Evolutionary conservation across 1,284 basidiomycete genomes (phyloP).

Genomic region (Fomes fomentarius): DNA sequence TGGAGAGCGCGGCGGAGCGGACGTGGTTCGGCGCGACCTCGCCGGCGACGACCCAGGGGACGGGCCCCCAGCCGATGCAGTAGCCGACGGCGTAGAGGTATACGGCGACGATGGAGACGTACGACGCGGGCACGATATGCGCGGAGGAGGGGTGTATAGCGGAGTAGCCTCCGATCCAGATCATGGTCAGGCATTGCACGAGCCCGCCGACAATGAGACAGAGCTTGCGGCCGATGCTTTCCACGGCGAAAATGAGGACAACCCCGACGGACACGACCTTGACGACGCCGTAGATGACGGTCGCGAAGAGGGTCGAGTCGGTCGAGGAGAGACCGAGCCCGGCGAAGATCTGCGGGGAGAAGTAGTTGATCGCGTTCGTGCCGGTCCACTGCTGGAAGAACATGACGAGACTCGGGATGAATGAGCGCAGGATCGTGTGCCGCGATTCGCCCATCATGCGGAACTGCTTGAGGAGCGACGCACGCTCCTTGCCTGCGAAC

Average conservation of each 20-base stretch:
- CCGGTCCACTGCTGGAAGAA: slow-evolving; percentile 80
- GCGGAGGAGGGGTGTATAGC: slow-evolving; percentile 40
- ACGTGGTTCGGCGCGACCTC: slow-evolving; percentile 54
- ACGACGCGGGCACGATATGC: slow-evolving; percentile 44
- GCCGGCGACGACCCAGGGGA: slow-evolving; percentile 48
- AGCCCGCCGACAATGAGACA: slow-evolving; percentile 50
- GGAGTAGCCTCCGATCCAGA: slow-evolving; percentile 53
- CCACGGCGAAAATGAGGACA: slow-evolving; percentile 46
- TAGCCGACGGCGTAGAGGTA: slow-evolving; percentile 53
- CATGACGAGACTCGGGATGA: slow-evolving; percentile 54
- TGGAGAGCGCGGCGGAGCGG: slow-evolving; percentile 44
- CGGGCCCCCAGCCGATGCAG: slow-evolving; percentile 43
- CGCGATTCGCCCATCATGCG: slow-evolving; percentile 47
- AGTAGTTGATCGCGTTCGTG: slow-evolving; percentile 86
- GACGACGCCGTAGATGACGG: slow-evolving; percentile 64
- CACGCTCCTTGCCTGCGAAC: slow-evolving; percentile 60
- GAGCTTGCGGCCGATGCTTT: slow-evolving; percentile 47
- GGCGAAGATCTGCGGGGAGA: background rate
- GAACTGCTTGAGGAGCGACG: background rate
- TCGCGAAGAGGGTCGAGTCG: slow-evolving; percentile 25
- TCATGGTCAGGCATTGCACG: slow-evolving; percentile 46
- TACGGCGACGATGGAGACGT: slow-evolving; percentile 51
- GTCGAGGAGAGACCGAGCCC: background rate
- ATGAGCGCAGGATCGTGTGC: slow-evolving; percentile 77
- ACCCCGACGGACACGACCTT: slow-evolving; percentile 50